Evolutionary conservation across 2,329 filamentous ascomycete species (phyloP).

Genomic region (Talaromyces islandicus): DNA sequence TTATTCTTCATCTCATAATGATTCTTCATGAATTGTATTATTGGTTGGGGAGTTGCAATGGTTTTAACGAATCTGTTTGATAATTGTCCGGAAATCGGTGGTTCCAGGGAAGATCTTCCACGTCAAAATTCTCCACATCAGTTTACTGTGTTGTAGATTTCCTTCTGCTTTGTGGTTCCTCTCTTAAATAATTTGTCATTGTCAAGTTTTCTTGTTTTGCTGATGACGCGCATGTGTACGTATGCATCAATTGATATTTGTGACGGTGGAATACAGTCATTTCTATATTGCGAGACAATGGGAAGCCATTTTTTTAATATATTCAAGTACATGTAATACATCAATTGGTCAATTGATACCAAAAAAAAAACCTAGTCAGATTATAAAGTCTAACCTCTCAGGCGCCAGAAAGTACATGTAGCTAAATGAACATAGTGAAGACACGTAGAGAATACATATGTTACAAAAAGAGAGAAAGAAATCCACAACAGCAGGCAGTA

Average conservation of each 20-base stretch:
- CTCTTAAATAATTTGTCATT: too few relatives aligned
- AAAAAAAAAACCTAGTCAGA: not conserved
- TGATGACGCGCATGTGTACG: too few relatives aligned
- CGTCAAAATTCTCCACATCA: too few relatives aligned
- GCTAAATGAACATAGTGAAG: not conserved
- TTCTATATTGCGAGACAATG: not conserved
- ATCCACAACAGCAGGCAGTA: conserved; percentile 15
- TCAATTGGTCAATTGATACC: not conserved
- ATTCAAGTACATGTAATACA: too few relatives aligned
- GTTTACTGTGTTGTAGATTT: not conserved
- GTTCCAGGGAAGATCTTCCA: not conserved
- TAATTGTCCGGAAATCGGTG: not conserved
- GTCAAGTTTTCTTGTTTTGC: too few relatives aligned
- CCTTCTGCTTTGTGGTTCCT: not conserved
- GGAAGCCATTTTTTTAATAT: too few relatives aligned
- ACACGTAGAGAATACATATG: conserved; percentile 9
- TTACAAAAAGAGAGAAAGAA: conserved; percentile 17
- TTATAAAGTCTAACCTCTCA: not conserved
- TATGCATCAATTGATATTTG: not conserved
- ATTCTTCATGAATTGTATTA: conserved; percentile 11
- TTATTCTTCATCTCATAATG: conserved; percentile 14
- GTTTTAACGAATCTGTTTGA: not conserved
- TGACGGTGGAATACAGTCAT: too few relatives aligned
- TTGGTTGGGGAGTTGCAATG: conserved; percentile 3
- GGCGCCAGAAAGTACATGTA: not conserved